Evolutionary conservation across 768 basidiomycete genomes (phyloP), one percentile per base, ranked within the genome.

Genomic region (Kwoniella europaea): DNA sequence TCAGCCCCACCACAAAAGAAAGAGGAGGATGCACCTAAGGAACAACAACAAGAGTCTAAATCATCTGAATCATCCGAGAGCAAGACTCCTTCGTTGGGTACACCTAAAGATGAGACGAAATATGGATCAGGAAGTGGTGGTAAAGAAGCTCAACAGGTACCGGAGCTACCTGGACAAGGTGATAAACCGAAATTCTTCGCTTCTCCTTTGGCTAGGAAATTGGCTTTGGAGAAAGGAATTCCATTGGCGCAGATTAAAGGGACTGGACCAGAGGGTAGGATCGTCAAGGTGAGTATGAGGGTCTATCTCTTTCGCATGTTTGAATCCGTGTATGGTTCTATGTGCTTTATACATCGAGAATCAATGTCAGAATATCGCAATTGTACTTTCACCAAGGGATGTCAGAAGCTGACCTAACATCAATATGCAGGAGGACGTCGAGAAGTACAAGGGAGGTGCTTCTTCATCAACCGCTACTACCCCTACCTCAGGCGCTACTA

Each of bases 151-250:
- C 74, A 69, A 52, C 81, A 83, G 73, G 71, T 74, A 27, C 81
- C 82, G 2, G 70, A 74, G 62, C 68, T 76, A 64, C 58, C 65
- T 15, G 62, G 67, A 15, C 66, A 78, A 46, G 75, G 76, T 29
- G 82, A 83, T 58, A 82, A 76, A 70, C 81, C 81, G 20, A 83
- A 76, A 63, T 81, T 98, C 86, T 96, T 96, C 81, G 97, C 95
- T 15, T 91, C 92, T 35, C 96, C 97, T 41, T 88, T 97, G 75
- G 97, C 97, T 55, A 97, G 97, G 87, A 96, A 95, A 85, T 91
- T 99, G 79, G 97, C 97, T 50, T 86, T 96, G 20, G 97, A 98
- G 82, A 89, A 89, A 72, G 97, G 97, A 27, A 90, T 99, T 78
- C 94, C 97, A 57, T 86, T 99, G 53, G 86, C 89, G 27, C 88